Evolutionary conservation across 2,329 filamentous ascomycete species (phyloP), one percentile per base, ranked within the genome.

Genomic region (Colletotrichum cereale): DNA sequence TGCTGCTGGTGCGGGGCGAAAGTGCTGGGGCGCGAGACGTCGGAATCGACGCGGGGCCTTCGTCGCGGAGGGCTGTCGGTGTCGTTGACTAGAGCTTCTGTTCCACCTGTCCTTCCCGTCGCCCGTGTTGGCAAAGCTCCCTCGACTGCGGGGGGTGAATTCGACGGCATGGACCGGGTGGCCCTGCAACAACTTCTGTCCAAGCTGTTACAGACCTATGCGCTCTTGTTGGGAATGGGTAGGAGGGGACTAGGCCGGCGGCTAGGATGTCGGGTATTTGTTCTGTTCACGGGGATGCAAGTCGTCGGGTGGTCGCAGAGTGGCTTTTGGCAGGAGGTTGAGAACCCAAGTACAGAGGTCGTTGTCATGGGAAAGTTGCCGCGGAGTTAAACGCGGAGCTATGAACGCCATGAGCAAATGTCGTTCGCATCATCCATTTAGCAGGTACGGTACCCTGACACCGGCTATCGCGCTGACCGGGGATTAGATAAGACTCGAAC

Each of bases 21-120:
- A 74, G 74, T 60, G 76, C 73, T 6, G 73, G 52, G 61, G 26
- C 77, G 67, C n/a, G 79, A 79, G 6, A 80, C 79, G 56, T 79
- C 79, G 26, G 79, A 80, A 67, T 78, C 77, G 72, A 79, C 76
- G 75, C 82, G 82, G 64, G 77, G 81, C 69, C 82, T 80, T 61
- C 82, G 81, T 75, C 80, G 81, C 71, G 81, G 81, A 63, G 81
- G 77, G 67, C 77, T 79, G 57, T 69, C 75, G 48, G 78, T 72
- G 65, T 78, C 77, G 73, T 76, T 74, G 52, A 53, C 42, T 38
- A 62, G 63, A 50, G 60, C 55, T 57, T 44, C 42, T 53, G 56
- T 40, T 47, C 65, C 70, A n/a, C 60, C 70, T 48, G 62, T 62
- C 66, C 71, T 71, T 61, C 62, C 66, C 58, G 71, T 74, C 61